Conservation (phyloP, 2,329 filamentous ascomycete species). For the Colletotrichum sp. region DNA sequence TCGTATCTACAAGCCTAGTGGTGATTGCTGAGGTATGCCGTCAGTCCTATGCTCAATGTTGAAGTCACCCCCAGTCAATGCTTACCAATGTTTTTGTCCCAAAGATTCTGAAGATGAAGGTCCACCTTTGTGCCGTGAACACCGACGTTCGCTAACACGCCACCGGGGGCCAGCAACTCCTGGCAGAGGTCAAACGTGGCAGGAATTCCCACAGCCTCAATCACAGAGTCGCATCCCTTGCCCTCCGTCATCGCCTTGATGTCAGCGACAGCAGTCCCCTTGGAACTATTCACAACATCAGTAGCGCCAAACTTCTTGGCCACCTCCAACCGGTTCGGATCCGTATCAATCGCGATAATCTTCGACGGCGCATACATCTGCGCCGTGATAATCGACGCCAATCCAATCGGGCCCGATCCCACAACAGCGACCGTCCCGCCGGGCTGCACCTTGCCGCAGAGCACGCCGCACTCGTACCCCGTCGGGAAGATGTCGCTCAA, state of each 20-base stretch:
- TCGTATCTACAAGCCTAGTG: constrained; percentile 51
- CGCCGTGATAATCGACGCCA: constrained; percentile 49
- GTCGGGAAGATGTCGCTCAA: constrained; percentile 51
- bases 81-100: constrained; percentile 59
- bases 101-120: constrained; percentile 58
- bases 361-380: constrained; percentile 56
- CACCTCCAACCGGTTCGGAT: constrained; percentile 49
- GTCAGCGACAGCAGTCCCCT: constrained; percentile 37
- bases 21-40: constrained; percentile 43
- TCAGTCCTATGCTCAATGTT: not conserved
- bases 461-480: constrained; percentile 63
- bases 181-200: constrained; percentile 59
- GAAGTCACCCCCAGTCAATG: not conserved
- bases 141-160: constrained; percentile 61
- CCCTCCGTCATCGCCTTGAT: constrained; percentile 52
- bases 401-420: constrained; percentile 67
- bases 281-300: constrained; percentile 43
- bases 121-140: constrained; percentile 60
- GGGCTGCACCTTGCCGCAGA: constrained; percentile 61
- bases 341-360: constrained; percentile 58
- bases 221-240: constrained; percentile 60
- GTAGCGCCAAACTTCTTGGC: constrained; percentile 55
- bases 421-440: constrained; percentile 69
- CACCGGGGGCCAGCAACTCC: constrained; percentile 56
- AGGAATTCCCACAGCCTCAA: constrained; percentile 62